Evolutionary conservation across 2,329 filamentous ascomycete species (phyloP), one percentile per base, ranked within the genome.

Genomic region (Camillea tinctor): DNA sequence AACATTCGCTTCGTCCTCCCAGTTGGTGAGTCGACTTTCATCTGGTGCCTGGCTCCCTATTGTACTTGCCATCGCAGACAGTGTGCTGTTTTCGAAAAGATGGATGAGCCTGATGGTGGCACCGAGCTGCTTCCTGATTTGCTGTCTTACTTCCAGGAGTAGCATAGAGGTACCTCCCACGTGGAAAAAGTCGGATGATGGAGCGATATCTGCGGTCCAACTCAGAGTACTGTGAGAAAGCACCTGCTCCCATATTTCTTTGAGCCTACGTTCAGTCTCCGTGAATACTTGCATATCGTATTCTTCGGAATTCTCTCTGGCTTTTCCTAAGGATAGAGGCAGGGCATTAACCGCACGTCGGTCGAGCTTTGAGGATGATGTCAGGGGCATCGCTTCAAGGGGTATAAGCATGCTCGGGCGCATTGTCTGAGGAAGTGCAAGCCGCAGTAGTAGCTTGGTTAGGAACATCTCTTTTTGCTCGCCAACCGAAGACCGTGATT

Each of bases 141-240:
- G 23, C 23, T 19, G 20, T 1, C 56, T 56, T 0, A 61, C 54
- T 58, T 79, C 74, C 0, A 84, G 72, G 1, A 69, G 59, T 8
- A 80, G 65, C 36, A 40, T 40, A 5, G 78, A 80, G 61, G 73
- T 79, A 5, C 77, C 79, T 4, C 78, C 78, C 3, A 74, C 65
- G 0, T 55, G 59, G 69, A 80, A 80, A 67, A 81, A 80, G 65
- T 77, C 72, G 4, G 76, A 26, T 26, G 24, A 26, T 26, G 24
- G 24, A 26, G 4, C 9, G 68, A 15, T 63, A 52, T 0, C 59
- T 7, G 44, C 9, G 24, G 24, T 4, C 15, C 30, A 40, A 58
- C 51, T 19, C 21, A 13, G 19, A 55, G 24, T 20, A 23, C 40
- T 6, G 17, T 30, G 30, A 49, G 53, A n/a, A 15, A 61, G 21